These are phyloP conservation scores for Penicillium longicatenatum DNA, from an alignment of 495 filamentous ascomycete genomes.

Conservation along the genomic window DNA sequence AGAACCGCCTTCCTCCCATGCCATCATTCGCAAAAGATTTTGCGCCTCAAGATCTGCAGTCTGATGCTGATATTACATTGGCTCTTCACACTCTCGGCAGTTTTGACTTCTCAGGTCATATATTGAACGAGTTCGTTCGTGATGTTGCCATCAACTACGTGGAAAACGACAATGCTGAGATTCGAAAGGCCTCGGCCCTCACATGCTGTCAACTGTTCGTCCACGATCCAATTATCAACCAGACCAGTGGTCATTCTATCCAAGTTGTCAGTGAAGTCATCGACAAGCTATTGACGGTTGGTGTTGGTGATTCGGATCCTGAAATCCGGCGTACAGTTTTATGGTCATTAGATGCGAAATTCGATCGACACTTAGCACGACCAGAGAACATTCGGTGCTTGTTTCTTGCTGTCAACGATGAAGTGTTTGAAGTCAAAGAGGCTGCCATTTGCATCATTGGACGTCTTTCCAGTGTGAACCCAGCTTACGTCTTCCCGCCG, in stretches of 20 bases:
- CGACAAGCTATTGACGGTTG: constrained; percentile 90
- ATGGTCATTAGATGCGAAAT: constrained; percentile 84
- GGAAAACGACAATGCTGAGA: constrained; percentile 90
- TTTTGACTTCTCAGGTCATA: constrained; percentile 93
- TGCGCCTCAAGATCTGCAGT: constrained; percentile 64
- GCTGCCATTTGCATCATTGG: constrained; percentile 96
- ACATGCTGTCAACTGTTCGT: constrained; percentile 98
- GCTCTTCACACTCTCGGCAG: constrained; percentile 91
- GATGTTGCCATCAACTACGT: constrained; percentile 98
- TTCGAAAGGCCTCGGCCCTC: constrained; percentile 89
- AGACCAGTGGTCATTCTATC: constrained; percentile 93
- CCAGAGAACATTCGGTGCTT: constrained; percentile 94
- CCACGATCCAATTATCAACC: constrained; percentile 93
- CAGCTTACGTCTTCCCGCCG: constrained; percentile 95
- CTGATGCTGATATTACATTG: constrained; percentile 86
- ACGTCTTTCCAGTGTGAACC: constrained; percentile 85
- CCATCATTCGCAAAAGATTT: constrained; percentile 86
- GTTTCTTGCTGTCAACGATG: constrained; percentile 96
- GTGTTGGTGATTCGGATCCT: constrained; percentile 86
- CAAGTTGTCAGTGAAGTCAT: constrained; percentile 98
- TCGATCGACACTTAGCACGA: constrained; percentile 91
- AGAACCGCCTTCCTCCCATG: constrained; percentile 62
- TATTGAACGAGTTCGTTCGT: constrained; percentile 96
- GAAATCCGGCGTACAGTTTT: constrained; percentile 88
- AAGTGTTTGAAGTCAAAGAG: constrained; percentile 87